Evolutionary conservation across 306 rosid species (phyloP).

Genomic region (Quercus robur): DNA sequence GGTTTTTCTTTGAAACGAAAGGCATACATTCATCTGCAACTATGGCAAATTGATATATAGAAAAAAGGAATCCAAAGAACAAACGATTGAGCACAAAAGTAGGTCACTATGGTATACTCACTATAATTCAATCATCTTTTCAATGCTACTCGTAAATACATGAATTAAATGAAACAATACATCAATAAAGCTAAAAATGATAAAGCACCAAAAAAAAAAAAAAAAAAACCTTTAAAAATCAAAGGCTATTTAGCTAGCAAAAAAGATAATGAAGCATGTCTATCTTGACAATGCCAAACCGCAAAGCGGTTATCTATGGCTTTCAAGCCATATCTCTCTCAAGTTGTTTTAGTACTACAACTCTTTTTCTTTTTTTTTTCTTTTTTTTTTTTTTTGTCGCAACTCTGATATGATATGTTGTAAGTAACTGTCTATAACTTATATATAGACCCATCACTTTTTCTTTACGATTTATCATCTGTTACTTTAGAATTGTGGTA

Average conservation of each 20-base stretch:
- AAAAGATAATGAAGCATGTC: conserved; percentile 45
- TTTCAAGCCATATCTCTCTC: conserved; percentile 35
- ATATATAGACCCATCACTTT: rapidly evolving
- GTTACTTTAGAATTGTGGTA: no score
- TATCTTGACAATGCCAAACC: conserved; percentile 50
- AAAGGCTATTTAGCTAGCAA: conserved; percentile 22
- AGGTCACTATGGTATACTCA: background rate
- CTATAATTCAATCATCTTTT: conserved; percentile 12
- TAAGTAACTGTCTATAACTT: no score
- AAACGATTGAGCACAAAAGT: background rate
- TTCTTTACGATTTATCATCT: rapidly evolving
- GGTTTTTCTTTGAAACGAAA: conserved; percentile 1
- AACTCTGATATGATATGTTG: no score
- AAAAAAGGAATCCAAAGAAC: background rate
- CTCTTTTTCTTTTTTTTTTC: no score
- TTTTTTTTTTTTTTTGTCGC: rapidly evolving
- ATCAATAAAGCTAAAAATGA: no score
- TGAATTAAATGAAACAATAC: no score
- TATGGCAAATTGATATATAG: no score
- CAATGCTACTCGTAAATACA: no score
- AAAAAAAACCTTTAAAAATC: conserved; percentile 41
- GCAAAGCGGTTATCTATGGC: conserved; percentile 46
- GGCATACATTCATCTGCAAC: no score
- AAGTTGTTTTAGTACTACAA: no score
- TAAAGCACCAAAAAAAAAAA: conserved; percentile 6